Base-by-base conservation (phyloP, 2,329 filamentous ascomycete genomes). In the Colletotrichum shisoi region DNA sequence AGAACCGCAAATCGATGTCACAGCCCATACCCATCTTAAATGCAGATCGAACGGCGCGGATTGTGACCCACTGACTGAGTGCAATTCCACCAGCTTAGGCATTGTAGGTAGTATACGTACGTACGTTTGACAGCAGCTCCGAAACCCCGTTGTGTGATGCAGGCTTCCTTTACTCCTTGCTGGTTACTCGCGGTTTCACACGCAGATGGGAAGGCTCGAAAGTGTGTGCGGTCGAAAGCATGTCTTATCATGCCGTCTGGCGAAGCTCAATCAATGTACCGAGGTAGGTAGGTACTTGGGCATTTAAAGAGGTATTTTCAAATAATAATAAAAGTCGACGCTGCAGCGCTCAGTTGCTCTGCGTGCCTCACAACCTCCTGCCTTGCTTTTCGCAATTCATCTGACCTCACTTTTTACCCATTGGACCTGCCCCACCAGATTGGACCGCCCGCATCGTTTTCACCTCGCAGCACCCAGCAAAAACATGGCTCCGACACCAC, bases 401-500 rank as follows among this genome's bases (percentile, higher is more conserved):
- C 54, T 67, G 64, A 67, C 64, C 64, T 67, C 61, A 67, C 54
- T 42, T 31, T 42, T 42, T 40, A 67, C 53, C 59, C 60, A 56
- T 67, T 44, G 61, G 64, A 57, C 61, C 64, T 67, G 54, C 64
- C 64, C 64, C 64, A 67, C 64, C 61, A 67, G 61, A 64, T 64
- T 51, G 48, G 60, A 59, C 57, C 62, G 57, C 62, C 48, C 31
- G 53, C 54, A 54, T 48, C 63, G 49, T 64, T 67, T 53, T 63
- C 52, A 63, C 31, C 49, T 62, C 34, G 24, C 52, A 44, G 49
- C 54, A 49, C 48, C 42, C 70, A 71, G 48, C 66, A 52, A 70
- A 31, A 31, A 72, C 72, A 77, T 81, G 81, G 79, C 77, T 77
- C 79, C 80, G 76, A 76, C 64, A 64, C 74, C 72, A 72, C 71